phyloP scores from a whole-genome alignment of 768 basidiomycete species.

The Trametes maxima region DNA sequence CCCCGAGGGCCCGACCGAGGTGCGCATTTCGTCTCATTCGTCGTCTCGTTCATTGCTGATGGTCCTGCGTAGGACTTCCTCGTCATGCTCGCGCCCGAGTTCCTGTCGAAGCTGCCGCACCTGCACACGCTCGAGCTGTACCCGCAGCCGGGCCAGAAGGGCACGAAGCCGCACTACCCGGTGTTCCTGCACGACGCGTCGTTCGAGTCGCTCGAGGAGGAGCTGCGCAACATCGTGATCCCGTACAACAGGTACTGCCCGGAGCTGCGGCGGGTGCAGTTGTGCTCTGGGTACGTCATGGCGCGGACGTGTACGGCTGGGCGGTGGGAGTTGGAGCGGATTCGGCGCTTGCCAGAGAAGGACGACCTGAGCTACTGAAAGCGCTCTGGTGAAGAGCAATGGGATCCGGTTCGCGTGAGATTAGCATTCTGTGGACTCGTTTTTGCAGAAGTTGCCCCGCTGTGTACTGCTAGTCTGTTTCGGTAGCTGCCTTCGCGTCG shows the following conservation, averaged over 20 bases:
- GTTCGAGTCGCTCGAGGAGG: slow-evolving; percentile 29
- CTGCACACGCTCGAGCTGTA: slow-evolving; percentile 45
- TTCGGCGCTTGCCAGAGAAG: neutral
- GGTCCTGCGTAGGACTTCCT: slow-evolving; percentile 38
- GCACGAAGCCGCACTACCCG: slow-evolving; percentile 16
- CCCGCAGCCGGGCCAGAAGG: slow-evolving; percentile 17
- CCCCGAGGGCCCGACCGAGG: slow-evolving; percentile 43
- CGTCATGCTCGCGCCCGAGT: slow-evolving; percentile 46
- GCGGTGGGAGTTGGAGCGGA: slow-evolving; percentile 32
- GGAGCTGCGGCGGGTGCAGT: slow-evolving; percentile 43
- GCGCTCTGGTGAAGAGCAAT: too few species aligned
- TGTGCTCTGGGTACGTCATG: slow-evolving; percentile 44
- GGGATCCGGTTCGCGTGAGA: too few species aligned
- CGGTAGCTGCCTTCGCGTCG: too few species aligned
- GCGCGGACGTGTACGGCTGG: slow-evolving; percentile 40
- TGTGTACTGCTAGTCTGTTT: too few species aligned
- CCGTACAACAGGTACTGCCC: slow-evolving; percentile 48
- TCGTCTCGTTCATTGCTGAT: neutral
- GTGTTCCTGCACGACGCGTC: slow-evolving; percentile 24
- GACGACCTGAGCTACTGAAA: slow-evolving; percentile 19
- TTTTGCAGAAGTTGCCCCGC: too few species aligned
- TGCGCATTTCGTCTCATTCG: slow-evolving; percentile 27
- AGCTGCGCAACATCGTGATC: slow-evolving; percentile 41
- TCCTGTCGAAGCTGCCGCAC: slow-evolving; percentile 39
- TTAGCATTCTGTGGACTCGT: neutral